Base-by-base conservation (phyloP, 768 basidiomycete species). In the Tulasnella sp. region DNA sequence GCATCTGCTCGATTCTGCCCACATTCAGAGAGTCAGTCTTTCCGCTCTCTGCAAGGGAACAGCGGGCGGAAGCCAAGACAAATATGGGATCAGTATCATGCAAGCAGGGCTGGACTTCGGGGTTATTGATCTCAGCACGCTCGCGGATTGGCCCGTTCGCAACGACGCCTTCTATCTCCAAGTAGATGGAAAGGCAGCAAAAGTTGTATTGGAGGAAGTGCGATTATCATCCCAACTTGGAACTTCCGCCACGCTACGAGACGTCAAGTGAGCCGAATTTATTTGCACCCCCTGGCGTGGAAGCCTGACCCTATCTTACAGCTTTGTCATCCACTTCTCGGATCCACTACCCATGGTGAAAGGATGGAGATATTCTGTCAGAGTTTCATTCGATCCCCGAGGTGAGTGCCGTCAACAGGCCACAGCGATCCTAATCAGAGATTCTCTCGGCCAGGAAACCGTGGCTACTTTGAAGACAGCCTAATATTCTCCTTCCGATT, bases 391-490 rank as follows among this genome's bases (percentile, higher is more conserved):
- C 34, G 52, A 77, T 36, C 52, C 76, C 16, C 21, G 68, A 34
- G 76, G 76, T 77, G n/a, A 5, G 76, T 62, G 39, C 3, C 19
- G 21, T 19, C 16, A 74, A 2, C 74, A 24, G 9, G 10, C 39
- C 39, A 40, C 10, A 40, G 39, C 39, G 5, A 3, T 19, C 40
- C 7, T 2, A 44, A 1, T 31, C 24, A 4, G 3, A 44, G 12
- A 7, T 39, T 19, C 3, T 42, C 10, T n/a, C 27, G 16, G 19
- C 12, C 3, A 75, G 74, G 74, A 16, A 75, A 46, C 48, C 58
- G 38, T 1, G 80, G 80, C 62, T n/a, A 24, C n/a, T 80, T 71
- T 71, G 80, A 80, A 19, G 80, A 80, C 71, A 62, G 79, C 24
- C 31, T 71, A n/a, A 58, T 58, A 27, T 56, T 80, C 44, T 71